A percentile compares a stretch with the other conserved stretches of the same genome.
Conservation (phyloP, 2,329 filamentous ascomycete species). For the Pyrenophora graminea region DNA sequence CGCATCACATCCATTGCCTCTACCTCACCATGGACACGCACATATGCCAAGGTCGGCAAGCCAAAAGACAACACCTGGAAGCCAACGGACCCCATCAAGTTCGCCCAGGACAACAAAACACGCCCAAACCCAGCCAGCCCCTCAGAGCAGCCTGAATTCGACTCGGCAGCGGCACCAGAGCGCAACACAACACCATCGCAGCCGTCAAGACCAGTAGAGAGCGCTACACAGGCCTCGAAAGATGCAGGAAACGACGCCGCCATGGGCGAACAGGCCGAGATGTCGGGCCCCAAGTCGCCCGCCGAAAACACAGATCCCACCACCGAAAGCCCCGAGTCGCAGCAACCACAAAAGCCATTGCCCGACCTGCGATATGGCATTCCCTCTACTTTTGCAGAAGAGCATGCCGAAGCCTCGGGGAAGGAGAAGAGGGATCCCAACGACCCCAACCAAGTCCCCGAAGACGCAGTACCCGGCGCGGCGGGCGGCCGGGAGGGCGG, state of each 20-base stretch:
- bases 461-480: conserved; percentile 53
- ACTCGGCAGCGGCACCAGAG: conserved; percentile 18
- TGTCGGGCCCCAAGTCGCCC: conserved; percentile 41
- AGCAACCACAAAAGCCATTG: conserved; percentile 67
- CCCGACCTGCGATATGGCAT: conserved; percentile 95
- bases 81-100: conserved; percentile 46
- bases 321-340: conserved; percentile 44
- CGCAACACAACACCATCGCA: conserved; percentile 28
- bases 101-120: conserved; percentile 36
- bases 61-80: conserved; percentile 49
- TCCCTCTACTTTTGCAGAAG: conserved; percentile 83
- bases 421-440: conserved; percentile 34
- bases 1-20: conserved; percentile 34
- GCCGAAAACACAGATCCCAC: conserved; percentile 44
- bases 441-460: conserved; percentile 56
- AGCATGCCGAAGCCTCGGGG: conserved; percentile 56
- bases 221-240: conserved; percentile 20
- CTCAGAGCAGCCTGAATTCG: conserved; percentile 45
- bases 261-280: conserved; percentile 43
- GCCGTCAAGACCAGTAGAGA: conserved; percentile 31
- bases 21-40: conserved; percentile 33
- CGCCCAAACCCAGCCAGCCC: conserved; percentile 30
- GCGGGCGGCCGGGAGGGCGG: conserved; percentile 49
- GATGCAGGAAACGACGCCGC: conserved; percentile 25
- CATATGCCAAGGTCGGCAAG: conserved; percentile 29